Evolutionary conservation across 2,329 filamentous ascomycete genomes (phyloP).

Genomic region (Fusarium sp.): DNA sequence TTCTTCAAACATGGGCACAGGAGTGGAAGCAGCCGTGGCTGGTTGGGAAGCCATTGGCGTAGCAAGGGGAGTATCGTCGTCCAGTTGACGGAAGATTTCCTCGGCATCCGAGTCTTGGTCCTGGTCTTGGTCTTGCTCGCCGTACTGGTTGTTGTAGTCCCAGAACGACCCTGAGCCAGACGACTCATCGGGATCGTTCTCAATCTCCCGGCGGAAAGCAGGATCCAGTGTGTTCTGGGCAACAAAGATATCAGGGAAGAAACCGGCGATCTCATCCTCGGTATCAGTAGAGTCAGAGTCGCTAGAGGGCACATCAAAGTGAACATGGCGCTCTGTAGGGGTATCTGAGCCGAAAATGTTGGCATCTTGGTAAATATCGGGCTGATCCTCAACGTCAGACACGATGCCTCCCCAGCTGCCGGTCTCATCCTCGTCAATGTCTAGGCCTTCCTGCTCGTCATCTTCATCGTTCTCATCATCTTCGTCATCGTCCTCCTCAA

Average conservation of each 20-base stretch:
- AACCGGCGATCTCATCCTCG: conserved; percentile 73
- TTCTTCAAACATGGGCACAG: conserved; percentile 53
- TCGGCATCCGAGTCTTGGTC: conserved; percentile 60
- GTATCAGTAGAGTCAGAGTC: conserved; percentile 77
- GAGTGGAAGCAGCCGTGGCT: conserved; percentile 43
- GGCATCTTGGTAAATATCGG: conserved; percentile 60
- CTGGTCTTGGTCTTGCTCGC: conserved; percentile 51
- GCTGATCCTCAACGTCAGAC: conserved; percentile 61
- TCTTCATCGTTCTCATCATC: conserved; percentile 58
- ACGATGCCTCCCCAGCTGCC: conserved; percentile 71
- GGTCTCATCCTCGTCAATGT: conserved; percentile 60
- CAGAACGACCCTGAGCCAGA: conserved; percentile 73
- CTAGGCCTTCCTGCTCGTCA: conserved; percentile 59
- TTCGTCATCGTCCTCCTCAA: conserved; percentile 55
- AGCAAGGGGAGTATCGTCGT: conserved; percentile 60
- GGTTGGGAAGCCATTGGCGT: conserved; percentile 57
- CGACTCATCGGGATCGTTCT: conserved; percentile 74
- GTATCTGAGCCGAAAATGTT: conserved; percentile 60
- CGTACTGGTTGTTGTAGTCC: conserved; percentile 70
- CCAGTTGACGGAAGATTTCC: conserved; percentile 55
- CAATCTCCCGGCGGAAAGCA: conserved; percentile 80
- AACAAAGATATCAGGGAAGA: conserved; percentile 85
- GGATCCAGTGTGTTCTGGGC: conserved; percentile 81
- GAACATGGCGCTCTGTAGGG: conserved; percentile 74
- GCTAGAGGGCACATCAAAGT: conserved; percentile 78